phyloP scores from a whole-genome alignment of 495 filamentous ascomycete genomes.

The Penicillium crystallinum region DNA sequence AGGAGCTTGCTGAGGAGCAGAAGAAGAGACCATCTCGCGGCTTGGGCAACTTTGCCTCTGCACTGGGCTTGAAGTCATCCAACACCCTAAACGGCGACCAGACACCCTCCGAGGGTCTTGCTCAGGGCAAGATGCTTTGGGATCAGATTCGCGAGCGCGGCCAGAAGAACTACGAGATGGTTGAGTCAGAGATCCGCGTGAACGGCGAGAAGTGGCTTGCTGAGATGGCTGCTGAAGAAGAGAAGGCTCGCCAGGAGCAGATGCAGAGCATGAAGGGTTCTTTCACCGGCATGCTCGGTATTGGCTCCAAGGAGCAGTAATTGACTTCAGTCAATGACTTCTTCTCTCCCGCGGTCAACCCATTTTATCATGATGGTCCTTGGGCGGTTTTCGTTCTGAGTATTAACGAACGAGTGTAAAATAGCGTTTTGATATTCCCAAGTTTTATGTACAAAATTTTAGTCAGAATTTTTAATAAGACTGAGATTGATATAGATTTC shows the following conservation, averaged over 20 bases:
- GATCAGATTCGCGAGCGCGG: constrained; percentile 89
- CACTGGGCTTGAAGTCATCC: constrained; percentile 67
- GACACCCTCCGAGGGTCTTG: constrained; percentile 63
- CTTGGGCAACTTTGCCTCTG: constrained; percentile 56
- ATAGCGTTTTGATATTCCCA: constrained; percentile 35
- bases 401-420: constrained; percentile 37
- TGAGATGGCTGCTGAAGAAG: constrained; percentile 79
- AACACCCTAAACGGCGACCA: constrained; percentile 60
- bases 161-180: constrained; percentile 77
- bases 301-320: constrained; percentile 29
- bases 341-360: constrained; percentile 10
- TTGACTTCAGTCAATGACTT: neutral
- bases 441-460: constrained; percentile 37
- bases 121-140: constrained; percentile 89
- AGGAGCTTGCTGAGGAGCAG: constrained; percentile 65
- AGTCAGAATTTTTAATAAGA: constrained; percentile 26
- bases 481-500: constrained; percentile 15
- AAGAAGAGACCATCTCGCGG: constrained; percentile 54
- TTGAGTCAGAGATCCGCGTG: constrained; percentile 83
- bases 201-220: constrained; percentile 92
- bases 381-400: constrained; percentile 22
- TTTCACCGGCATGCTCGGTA: constrained; percentile 53
- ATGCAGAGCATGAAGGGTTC: constrained; percentile 81
- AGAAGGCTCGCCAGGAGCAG: constrained; percentile 80
- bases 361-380: constrained; percentile 25